Evolutionary conservation across 179 eudicot genomes (phyloP), one percentile per base, ranked within the genome.

Genomic region (Drosera spatulata): DNA sequence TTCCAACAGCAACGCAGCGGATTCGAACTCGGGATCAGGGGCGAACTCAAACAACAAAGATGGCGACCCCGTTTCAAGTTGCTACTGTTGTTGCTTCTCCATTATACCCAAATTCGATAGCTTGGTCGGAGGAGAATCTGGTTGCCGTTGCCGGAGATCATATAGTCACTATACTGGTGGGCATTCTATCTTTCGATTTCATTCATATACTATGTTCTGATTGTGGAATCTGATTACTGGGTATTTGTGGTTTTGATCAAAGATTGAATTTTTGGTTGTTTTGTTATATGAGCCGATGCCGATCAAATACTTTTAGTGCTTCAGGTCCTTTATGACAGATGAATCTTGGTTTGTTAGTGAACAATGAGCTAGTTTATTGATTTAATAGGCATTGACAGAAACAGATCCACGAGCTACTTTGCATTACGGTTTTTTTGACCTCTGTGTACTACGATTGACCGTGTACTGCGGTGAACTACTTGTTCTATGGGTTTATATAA

Each of bases 61-160:
- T 84, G 87, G 60, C 93, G 15, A 53, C 73, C 44, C 77, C 87
- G 10, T 91, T 86, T 42, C 87, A 89, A 69, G 85, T 84, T 3
- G 85, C 87, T 9, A 39, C 84, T 2, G 77, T 89, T 7, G 86
- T 82, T 22, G 78, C 78, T 40, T 65, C 89, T n/a, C 89, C 91
- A 14, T 71, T 71, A 22, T 79, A 73, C 56, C 93, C 96, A 3
- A 84, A 74, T 62, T 74, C 93, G 44, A 73, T 91, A 53, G 89
- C 79, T 2, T 91, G 98, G 98, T 91, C 98, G 11, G 80, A 84
- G 37, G 95, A 91, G 50, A 91, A 91, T 62, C 56, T 91, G 62
- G 66, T 91, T n/a, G 98, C 96, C 7, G 86, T 89, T 14, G 95
- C 98, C 0, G 71, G 83, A 6, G 87, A 86, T 43, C 84, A 76